These are phyloP conservation scores for Scedosporium apiospermum DNA, from an alignment of 2,329 filamentous ascomycete species.

Conservation along the genomic window DNA sequence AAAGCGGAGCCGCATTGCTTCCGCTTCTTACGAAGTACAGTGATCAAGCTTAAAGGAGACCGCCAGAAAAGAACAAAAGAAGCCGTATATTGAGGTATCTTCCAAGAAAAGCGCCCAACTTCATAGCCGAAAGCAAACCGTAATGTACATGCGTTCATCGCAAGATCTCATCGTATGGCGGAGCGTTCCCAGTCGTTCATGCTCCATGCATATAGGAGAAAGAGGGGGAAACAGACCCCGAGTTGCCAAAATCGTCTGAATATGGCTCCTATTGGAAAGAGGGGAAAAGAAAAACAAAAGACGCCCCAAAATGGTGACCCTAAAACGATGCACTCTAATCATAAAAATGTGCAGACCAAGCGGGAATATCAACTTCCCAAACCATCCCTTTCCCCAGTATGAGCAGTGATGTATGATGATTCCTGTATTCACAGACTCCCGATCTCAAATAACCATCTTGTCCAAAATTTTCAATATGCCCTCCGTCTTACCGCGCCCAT, in stretches of 20 bases:
- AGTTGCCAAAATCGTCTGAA: too few relatives aligned
- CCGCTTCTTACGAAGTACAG: too few relatives aligned
- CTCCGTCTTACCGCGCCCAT: slow-evolving; percentile 42
- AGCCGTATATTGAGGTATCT: neutral
- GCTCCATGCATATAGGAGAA: too few relatives aligned
- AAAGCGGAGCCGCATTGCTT: too few relatives aligned
- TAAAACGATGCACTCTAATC: neutral
- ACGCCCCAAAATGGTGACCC: neutral
- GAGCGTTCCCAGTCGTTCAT: too few relatives aligned
- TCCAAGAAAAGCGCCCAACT: neutral
- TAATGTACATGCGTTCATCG: neutral
- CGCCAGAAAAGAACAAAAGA: slow-evolving; percentile 11
- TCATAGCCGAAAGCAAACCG: neutral
- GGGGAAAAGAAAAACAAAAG: neutral
- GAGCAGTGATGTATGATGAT: neutral
- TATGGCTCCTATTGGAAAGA: neutral
- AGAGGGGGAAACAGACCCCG: too few relatives aligned
- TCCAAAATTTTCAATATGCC: slow-evolving; percentile 60
- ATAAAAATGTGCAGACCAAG: neutral
- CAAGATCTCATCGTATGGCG: neutral
- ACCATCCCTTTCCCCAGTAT: neutral
- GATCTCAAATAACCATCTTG: slow-evolving; percentile 38
- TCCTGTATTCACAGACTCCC: neutral
- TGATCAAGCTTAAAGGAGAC: too few relatives aligned
- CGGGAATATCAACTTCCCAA: neutral